phyloP scores from a whole-genome alignment of 106 monocot species.

The Dactylorhiza incarnata region DNA sequence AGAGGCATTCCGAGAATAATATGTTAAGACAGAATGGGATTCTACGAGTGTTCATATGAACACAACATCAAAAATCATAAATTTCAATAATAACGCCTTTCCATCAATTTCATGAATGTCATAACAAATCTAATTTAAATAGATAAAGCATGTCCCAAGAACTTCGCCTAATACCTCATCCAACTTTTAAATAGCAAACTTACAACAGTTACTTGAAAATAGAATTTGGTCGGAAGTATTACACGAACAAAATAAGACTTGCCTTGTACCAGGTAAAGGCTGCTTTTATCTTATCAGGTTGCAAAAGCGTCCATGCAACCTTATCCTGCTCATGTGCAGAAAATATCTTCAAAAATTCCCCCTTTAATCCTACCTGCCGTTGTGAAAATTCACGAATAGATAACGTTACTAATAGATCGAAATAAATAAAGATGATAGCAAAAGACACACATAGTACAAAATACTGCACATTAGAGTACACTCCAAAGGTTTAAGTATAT shows the following conservation, averaged over 20 bases:
- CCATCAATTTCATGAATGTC: neutral
- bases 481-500: neutral
- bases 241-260: neutral
- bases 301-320: slow-evolving; percentile 49
- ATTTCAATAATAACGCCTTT: too few species aligned
- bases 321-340: slow-evolving; percentile 38
- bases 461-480: neutral
- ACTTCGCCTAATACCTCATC: neutral
- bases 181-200: neutral
- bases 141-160: neutral
- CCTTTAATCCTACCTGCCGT: slow-evolving; percentile 72
- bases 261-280: slow-evolving; percentile 92
- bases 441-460: neutral
- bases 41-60: neutral
- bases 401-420: neutral
- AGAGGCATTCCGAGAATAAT: neutral
- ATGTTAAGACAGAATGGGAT: neutral
- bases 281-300: slow-evolving; percentile 22
- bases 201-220: neutral
- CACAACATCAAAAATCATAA: too few species aligned
- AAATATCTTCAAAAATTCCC: slow-evolving; percentile 61
- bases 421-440: neutral
- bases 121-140: neutral
- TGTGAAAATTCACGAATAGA: neutral
- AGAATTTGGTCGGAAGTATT: neutral